A percentile compares a stretch with the other conserved stretches of the same genome.
phyloP scores from a whole-genome alignment of 805 yeast genomes.

The Torulaspora gathmanii region DNA sequence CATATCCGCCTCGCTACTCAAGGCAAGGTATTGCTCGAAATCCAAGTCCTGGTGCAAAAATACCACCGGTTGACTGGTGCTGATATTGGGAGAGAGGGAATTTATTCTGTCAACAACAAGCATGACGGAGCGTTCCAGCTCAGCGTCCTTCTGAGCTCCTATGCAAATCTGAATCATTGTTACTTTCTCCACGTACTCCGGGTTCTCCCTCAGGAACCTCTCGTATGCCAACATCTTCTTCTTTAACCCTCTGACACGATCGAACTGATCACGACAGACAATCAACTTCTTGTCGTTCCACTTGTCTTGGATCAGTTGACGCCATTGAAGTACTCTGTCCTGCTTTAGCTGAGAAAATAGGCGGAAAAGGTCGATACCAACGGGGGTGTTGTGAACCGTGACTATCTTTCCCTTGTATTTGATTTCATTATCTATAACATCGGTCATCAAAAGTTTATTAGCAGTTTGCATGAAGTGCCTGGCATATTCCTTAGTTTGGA shows the following conservation, averaged over 20 bases:
- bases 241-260: constrained; percentile 79
- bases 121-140: constrained; percentile 68
- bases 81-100: constrained; percentile 64
- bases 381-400: constrained; percentile 56
- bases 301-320: constrained; percentile 63
- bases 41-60: constrained; percentile 83
- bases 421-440: constrained; percentile 59
- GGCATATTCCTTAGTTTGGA: constrained; percentile 90
- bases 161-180: constrained; percentile 81
- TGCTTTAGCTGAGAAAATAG: constrained; percentile 45
- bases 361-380: constrained; percentile 70
- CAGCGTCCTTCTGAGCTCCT: constrained; percentile 53
- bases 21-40: constrained; percentile 83
- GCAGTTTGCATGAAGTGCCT: constrained; percentile 92
- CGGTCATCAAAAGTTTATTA: constrained; percentile 76
- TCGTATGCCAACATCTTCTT: constrained; percentile 88
- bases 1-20: constrained; percentile 77
- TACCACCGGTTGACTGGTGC: constrained; percentile 77
- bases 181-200: constrained; percentile 60
- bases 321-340: constrained; percentile 58
- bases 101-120: constrained; percentile 82
- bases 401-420: constrained; percentile 56
- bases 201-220: constrained; percentile 63
- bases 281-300: constrained; percentile 70
- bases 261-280: constrained; percentile 85